phyloP scores from a whole-genome alignment of 306 rosid genomes.

The Rosa chinensis region DNA sequence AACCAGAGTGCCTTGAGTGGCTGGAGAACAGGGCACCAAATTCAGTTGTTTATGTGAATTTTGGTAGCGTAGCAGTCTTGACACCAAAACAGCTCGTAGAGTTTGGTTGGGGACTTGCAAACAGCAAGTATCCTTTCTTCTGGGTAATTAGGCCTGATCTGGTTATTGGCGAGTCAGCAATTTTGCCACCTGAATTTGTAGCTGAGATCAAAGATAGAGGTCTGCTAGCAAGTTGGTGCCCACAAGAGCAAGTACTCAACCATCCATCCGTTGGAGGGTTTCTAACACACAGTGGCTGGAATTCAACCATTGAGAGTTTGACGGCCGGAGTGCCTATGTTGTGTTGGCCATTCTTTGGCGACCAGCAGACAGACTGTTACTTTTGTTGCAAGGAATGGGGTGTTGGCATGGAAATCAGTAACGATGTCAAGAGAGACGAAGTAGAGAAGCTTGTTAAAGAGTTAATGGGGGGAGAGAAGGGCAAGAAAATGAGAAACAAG shows the following conservation, averaged over 20 bases:
- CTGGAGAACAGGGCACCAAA: neutral
- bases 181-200: conserved; percentile 16
- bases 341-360: conserved; percentile 18
- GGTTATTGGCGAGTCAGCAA: neutral
- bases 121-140: conserved; percentile 19
- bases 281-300: conserved; percentile 30
- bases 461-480: conserved; percentile 22
- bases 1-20: conserved; percentile 22
- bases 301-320: conserved; percentile 21
- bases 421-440: conserved; percentile 22
- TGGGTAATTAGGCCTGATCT: conserved; percentile 29
- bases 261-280: conserved; percentile 21
- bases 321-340: conserved; percentile 22
- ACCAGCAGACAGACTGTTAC: conserved; percentile 26
- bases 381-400: conserved; percentile 22
- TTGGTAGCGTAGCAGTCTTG: conserved; percentile 18
- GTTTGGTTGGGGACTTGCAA: conserved; percentile 32
- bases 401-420: conserved; percentile 21
- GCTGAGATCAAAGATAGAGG: conserved; percentile 5
- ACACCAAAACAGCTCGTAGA: conserved; percentile 12
- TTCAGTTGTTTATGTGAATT: conserved; percentile 30
- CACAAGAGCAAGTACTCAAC: conserved; percentile 26
- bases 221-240: conserved; percentile 19
- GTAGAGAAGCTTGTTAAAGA: conserved; percentile 20
- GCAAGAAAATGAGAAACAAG: conserved; percentile 21